Evolutionary conservation across 2,329 filamentous ascomycete genomes (phyloP).

Genomic region (Xylogone sp.): DNA sequence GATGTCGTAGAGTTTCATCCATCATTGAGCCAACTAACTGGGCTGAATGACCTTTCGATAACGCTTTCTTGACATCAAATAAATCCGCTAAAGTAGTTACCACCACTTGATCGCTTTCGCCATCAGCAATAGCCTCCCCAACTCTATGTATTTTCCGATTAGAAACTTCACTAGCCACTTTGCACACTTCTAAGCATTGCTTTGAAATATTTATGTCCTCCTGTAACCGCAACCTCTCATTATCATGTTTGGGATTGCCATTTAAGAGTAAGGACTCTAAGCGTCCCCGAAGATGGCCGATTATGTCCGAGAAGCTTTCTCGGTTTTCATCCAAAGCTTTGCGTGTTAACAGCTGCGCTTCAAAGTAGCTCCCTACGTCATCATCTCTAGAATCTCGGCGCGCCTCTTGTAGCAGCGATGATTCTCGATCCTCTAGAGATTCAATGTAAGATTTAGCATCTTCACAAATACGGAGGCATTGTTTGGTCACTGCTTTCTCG

Average conservation of each 20-base stretch:
- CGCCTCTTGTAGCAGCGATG: constrained; percentile 16
- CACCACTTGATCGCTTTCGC: constrained; percentile 36
- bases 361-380: constrained; percentile 19
- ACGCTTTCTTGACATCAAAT: constrained; percentile 35
- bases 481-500: constrained; percentile 32
- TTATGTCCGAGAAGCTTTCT: constrained; percentile 28
- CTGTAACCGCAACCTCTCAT: constrained; percentile 27
- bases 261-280: constrained; percentile 22
- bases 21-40: constrained; percentile 34
- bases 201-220: constrained; percentile 31
- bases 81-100: constrained; percentile 38
- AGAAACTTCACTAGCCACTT: constrained; percentile 28
- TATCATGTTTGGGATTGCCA: constrained; percentile 16
- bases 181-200: constrained; percentile 36
- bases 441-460: constrained; percentile 31
- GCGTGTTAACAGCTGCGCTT: constrained; percentile 30
- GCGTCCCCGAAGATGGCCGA: constrained; percentile 30
- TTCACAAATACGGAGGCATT: constrained; percentile 37
- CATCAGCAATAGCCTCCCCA: constrained; percentile 28
- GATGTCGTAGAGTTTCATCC: constrained; percentile 23
- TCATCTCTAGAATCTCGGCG: constrained; percentile 6
- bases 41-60: constrained; percentile 29
- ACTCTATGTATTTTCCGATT: constrained; percentile 27
- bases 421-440: constrained; percentile 26
- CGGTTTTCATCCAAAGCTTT: constrained; percentile 28